phyloP scores from a whole-genome alignment of 306 rosid genomes.

The Senna tora region DNA sequence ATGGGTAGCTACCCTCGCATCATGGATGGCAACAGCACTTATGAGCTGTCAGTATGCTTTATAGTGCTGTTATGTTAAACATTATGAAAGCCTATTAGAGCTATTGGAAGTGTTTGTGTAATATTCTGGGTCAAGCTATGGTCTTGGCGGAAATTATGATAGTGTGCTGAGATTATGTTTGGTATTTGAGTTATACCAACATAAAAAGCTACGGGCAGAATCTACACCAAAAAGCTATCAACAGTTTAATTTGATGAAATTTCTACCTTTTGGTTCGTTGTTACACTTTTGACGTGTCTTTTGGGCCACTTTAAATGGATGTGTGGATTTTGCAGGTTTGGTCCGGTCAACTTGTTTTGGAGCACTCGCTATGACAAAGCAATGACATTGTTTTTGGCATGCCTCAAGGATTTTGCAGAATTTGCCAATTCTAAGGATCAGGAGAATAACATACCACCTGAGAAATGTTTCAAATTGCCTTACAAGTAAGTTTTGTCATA shows the following conservation, averaged over 20 bases:
- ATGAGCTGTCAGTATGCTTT: conserved; percentile 76
- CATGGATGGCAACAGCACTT: conserved; percentile 73
- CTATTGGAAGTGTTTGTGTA: not conserved
- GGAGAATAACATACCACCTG: conserved; percentile 92
- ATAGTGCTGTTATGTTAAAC: not conserved
- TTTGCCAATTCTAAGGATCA: conserved; percentile 86
- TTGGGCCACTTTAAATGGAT: conserved; percentile 29
- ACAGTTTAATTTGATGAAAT: conserved; percentile 19
- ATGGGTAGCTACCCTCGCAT: conserved; percentile 98
- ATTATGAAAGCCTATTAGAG: not conserved
- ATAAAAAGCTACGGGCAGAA: conserved; percentile 3
- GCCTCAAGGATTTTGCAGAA: conserved; percentile 94
- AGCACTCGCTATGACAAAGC: conserved; percentile 97
- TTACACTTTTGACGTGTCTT: conserved; percentile 20
- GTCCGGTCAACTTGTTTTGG: conserved; percentile 98
- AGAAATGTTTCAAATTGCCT: conserved; percentile 88
- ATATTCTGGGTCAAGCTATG: conserved; percentile 25
- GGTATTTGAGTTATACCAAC: conserved; percentile 11
- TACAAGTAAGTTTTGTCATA: conserved; percentile 73
- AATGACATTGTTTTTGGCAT: conserved; percentile 84
- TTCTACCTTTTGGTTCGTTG: conserved; percentile 29
- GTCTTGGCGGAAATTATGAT: conserved; percentile 6
- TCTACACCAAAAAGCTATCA: not conserved
- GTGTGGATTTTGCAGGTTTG: conserved; percentile 64
- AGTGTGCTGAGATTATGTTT: conserved; percentile 28